Conservation (phyloP, 768 basidiomycete species). For the Suillus decipiens region DNA sequence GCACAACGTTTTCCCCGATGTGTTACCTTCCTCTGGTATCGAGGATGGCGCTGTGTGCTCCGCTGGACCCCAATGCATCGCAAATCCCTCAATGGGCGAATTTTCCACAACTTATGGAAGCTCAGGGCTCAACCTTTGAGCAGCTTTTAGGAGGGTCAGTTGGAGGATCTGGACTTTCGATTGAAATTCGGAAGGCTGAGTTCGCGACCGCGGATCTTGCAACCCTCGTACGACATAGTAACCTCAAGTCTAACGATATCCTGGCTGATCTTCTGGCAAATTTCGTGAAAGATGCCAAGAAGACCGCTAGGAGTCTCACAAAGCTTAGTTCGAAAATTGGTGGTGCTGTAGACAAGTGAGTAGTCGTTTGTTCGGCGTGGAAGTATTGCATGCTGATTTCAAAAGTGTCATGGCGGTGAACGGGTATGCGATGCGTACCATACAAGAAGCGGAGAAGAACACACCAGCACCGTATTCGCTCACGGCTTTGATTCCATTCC, state of each 20-base stretch:
- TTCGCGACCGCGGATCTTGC: slow-evolving; percentile 74
- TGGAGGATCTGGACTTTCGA: slow-evolving; percentile 58
- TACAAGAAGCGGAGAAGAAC: slow-evolving; percentile 39
- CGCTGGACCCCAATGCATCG: slow-evolving; percentile 10
- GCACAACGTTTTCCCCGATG: slow-evolving; percentile 53
- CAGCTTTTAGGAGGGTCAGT: slow-evolving; percentile 60
- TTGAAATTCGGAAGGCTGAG: slow-evolving; percentile 75
- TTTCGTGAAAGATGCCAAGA: slow-evolving; percentile 65
- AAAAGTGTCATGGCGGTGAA: slow-evolving; percentile 47
- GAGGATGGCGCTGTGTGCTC: slow-evolving; percentile 44
- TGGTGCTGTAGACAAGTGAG: slow-evolving; percentile 74
- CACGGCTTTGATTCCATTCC: slow-evolving; percentile 43
- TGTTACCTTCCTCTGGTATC: slow-evolving; percentile 66
- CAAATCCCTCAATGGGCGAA: slow-evolving; percentile 49
- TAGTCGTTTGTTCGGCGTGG: slow-evolving; percentile 4
- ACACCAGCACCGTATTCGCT: slow-evolving; percentile 31
- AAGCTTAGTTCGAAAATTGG: slow-evolving; percentile 66
- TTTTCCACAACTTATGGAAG: slow-evolving; percentile 59
- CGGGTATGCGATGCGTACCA: slow-evolving; percentile 64
- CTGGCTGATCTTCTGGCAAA: slow-evolving; percentile 51
- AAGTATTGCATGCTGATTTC: background rate
- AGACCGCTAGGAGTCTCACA: slow-evolving; percentile 58
- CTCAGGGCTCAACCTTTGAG: slow-evolving; percentile 64
- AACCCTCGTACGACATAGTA: slow-evolving; percentile 61
- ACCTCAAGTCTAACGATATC: slow-evolving; percentile 58